Conservation (phyloP, 1,139 yeast species). For the Protomyces arabidopsidicola region DNA sequence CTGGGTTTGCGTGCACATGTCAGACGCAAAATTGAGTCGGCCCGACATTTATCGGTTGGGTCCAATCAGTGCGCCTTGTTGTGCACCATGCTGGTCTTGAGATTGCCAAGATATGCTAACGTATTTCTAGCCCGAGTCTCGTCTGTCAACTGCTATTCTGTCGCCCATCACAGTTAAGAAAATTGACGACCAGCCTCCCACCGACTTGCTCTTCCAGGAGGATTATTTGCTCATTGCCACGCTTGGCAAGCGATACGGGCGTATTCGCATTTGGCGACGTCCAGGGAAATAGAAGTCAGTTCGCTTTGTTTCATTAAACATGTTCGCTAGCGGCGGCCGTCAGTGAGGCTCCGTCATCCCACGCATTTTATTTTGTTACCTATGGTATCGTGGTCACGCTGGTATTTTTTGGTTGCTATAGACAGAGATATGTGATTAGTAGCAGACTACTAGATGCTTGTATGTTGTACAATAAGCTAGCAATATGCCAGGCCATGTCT, state of each 20-base stretch:
- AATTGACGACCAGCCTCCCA: conserved; percentile 33
- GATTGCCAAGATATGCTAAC: background rate
- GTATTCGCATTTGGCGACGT: conserved; percentile 10
- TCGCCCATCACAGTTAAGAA: conserved; percentile 33
- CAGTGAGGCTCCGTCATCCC: background rate
- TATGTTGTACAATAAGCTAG: no score
- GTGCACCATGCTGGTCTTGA: no score
- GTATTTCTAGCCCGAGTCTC: conserved; percentile 23
- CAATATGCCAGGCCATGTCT: no score
- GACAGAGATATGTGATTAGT: no score
- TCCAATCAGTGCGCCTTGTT: no score
- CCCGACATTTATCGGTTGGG: background rate
- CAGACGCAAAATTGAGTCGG: background rate
- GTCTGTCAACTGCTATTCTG: conserved; percentile 32
- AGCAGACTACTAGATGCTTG: no score
- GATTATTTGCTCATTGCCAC: conserved; percentile 31
- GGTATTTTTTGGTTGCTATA: no score
- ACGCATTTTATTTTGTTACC: background rate
- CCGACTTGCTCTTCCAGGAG: conserved; percentile 31
- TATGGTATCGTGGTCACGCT: no score
- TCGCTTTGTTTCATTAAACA: background rate
- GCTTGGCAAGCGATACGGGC: conserved; percentile 15
- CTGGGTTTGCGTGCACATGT: background rate
- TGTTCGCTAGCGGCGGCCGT: no score
- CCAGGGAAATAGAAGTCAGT: background rate